These are phyloP conservation scores for Fusarium staphyleae DNA, from an alignment of 2,329 filamentous ascomycete genomes.

Conservation along the genomic window DNA sequence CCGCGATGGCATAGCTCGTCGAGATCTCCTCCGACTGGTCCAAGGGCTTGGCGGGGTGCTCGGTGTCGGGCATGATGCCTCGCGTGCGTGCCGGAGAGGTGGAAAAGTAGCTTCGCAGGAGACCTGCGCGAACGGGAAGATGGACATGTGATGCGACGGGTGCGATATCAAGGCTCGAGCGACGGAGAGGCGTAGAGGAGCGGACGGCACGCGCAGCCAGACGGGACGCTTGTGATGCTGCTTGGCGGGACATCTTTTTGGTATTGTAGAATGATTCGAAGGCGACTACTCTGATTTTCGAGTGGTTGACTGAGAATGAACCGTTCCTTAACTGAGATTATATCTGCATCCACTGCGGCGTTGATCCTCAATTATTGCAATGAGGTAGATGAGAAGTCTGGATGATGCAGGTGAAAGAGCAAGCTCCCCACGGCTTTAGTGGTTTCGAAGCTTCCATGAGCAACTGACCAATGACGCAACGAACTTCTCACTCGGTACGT, in stretches of 20 bases:
- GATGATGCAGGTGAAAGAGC: constrained; percentile 9
- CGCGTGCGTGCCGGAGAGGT: constrained; percentile 45
- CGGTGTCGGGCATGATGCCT: constrained; percentile 67
- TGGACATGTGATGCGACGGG: constrained; percentile 12
- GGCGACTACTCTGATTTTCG: not conserved
- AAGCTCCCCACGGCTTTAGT: constrained; percentile 23
- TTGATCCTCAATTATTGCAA: constrained; percentile 15
- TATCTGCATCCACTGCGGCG: not conserved
- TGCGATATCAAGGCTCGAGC: constrained; percentile 32
- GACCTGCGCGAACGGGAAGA: constrained; percentile 12
- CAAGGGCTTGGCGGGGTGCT: constrained; percentile 58
- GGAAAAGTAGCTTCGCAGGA: constrained; percentile 43
- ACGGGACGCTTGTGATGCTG: constrained; percentile 49
- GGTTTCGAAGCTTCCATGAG: constrained; percentile 10
- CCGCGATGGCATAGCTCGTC: constrained; percentile 57
- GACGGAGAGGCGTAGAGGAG: constrained; percentile 32
- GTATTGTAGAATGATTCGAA: not conserved
- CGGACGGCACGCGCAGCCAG: constrained; percentile 47
- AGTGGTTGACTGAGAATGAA: not conserved
- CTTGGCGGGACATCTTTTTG: constrained; percentile 44
- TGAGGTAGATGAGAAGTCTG: constrained; percentile 11
- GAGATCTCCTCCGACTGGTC: constrained; percentile 47
- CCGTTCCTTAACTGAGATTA: not conserved
- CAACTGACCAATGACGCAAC: constrained; percentile 21
- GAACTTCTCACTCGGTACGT: constrained; percentile 29